Base-by-base conservation (phyloP, 805 yeast species). In the Teunomyces tritomae region DNA sequence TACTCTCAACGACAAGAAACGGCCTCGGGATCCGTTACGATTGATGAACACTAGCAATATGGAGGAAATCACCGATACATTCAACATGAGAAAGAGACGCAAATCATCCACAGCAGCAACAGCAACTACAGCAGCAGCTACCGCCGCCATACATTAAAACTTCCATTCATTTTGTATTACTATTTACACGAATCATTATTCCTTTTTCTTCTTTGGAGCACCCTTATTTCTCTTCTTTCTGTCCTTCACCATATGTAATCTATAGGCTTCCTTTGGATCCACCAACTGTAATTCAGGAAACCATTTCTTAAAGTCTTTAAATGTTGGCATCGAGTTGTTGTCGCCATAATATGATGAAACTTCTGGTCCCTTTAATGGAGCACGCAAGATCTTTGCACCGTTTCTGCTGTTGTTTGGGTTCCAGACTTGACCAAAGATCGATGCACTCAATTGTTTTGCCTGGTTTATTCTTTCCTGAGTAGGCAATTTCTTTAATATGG, bases 221-320 rank as follows among this genome's bases (percentile, higher is more conserved):
- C 92, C 91, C 68, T 87, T 87, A 68, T 89, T 91, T 80, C 94
- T 86, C 78, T 86, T 84, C 75, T 83, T 87, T 67, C 88, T 77
- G 48, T 70, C 74, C 29, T 60, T 81, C 17, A 82, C 83, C 80
- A 82, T 82, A 49, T 73, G 77, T 51, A 85, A 60, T 67, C 96
- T 77, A 66, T 84, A 83, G 37, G 76, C 80, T 63, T 87, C 95
- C 50, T 79, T 81, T 46, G 85, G 86, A 56, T 86, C 85, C 5
- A 77, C 75, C 54, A 87, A 77, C 45, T 73, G 71, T 50, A 73
- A 64, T 47, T 71, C 76, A 56, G 76, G 77, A 56, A 72, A 83
- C 67, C 83, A 68, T 32, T 70, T 64, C 59, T 78, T 79, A 62
- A 85, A 71, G 56, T 84, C 82, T 52, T 71, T 76, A 64, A 83